phyloP scores from a whole-genome alignment of 495 filamentous ascomycete genomes.

The Penicillium robsamsonii region DNA sequence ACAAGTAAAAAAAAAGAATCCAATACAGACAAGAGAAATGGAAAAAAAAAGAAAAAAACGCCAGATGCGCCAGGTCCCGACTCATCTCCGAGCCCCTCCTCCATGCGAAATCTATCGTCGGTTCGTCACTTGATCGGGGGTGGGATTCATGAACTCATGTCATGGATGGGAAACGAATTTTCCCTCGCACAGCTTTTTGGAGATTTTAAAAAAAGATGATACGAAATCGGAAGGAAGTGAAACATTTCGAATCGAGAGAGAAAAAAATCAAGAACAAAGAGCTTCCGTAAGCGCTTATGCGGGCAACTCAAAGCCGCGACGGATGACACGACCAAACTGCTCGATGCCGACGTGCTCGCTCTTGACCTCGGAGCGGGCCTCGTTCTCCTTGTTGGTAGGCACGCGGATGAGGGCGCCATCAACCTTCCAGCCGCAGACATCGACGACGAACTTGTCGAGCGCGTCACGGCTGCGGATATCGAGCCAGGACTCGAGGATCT shows the following conservation, averaged over 20 bases:
- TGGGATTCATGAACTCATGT: slow-evolving; percentile 37
- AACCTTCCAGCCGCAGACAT: slow-evolving; percentile 86
- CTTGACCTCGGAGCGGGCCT: slow-evolving; percentile 93
- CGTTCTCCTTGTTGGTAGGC: slow-evolving; percentile 95
- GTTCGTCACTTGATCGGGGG: slow-evolving; percentile 22
- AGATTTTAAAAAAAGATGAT: slow-evolving; percentile 14
- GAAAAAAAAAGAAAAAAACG: slow-evolving; percentile 24
- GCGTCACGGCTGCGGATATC: slow-evolving; percentile 67
- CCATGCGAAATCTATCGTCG: slow-evolving; percentile 35
- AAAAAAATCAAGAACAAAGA: slow-evolving; percentile 2
- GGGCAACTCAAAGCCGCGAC: slow-evolving; percentile 87
- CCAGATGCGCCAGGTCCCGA: slow-evolving; percentile 36
- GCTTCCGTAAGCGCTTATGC: slow-evolving; percentile 44
- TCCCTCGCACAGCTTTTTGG: slow-evolving; percentile 16
- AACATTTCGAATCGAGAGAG: slow-evolving; percentile 13
- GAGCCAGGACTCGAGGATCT: slow-evolving; percentile 82
- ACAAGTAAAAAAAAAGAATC: slow-evolving; percentile 20
- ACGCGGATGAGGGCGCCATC: slow-evolving; percentile 65
- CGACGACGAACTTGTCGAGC: slow-evolving; percentile 75
- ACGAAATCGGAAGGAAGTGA: slow-evolving; percentile 10
- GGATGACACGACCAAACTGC: slow-evolving; percentile 86
- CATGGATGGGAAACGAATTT: slow-evolving; percentile 9
- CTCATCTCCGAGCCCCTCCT: slow-evolving; percentile 32
- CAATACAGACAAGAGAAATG: slow-evolving; percentile 25
- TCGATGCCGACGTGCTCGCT: slow-evolving; percentile 77